Percentiles rank a stretch among this genome's conserved stretches.
phyloP scores from a whole-genome alignment of 1,284 basidiomycete species.

The Sparassis latifolia region DNA sequence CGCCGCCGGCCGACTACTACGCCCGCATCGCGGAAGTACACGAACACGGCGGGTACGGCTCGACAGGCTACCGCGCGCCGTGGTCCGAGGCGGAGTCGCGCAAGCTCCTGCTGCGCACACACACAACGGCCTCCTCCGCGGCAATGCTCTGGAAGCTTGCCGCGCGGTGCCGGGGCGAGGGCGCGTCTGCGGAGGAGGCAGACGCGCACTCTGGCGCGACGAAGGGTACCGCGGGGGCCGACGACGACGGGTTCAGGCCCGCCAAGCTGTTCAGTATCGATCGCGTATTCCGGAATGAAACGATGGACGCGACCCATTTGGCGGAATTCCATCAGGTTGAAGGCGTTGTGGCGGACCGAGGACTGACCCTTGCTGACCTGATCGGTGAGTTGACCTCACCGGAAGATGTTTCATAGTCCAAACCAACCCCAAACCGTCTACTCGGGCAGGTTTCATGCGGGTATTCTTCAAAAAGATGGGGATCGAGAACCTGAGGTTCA shows the following conservation, averaged over 20 bases:
- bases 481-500: slow-evolving; percentile 89
- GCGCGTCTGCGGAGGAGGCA: slow-evolving; percentile 28
- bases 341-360: slow-evolving; percentile 94
- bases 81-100: slow-evolving; percentile 91
- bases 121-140: slow-evolving; percentile 95
- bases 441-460: slow-evolving; percentile 82
- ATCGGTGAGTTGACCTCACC: slow-evolving; percentile 57
- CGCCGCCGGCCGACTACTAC: slow-evolving; percentile 85
- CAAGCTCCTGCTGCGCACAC: slow-evolving; percentile 91
- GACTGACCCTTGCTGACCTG: slow-evolving; percentile 92
- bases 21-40: slow-evolving; percentile 85
- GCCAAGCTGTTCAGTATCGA: slow-evolving; percentile 98
- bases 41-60: slow-evolving; percentile 88
- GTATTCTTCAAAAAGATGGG: slow-evolving; percentile 99
- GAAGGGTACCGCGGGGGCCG: slow-evolving; percentile 10
- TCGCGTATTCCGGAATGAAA: slow-evolving; percentile 98
- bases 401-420: background rate
- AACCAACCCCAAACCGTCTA: background rate
- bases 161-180: slow-evolving; percentile 62
- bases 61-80: slow-evolving; percentile 96
- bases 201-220: slow-evolving; percentile 20
- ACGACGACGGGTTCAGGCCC: slow-evolving; percentile 81
- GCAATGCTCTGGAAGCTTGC: slow-evolving; percentile 95
- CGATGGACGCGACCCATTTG: slow-evolving; percentile 98
- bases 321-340: slow-evolving; percentile 99